Evolutionary conservation across 805 yeast species (phyloP).

Genomic region (Candida montana): DNA sequence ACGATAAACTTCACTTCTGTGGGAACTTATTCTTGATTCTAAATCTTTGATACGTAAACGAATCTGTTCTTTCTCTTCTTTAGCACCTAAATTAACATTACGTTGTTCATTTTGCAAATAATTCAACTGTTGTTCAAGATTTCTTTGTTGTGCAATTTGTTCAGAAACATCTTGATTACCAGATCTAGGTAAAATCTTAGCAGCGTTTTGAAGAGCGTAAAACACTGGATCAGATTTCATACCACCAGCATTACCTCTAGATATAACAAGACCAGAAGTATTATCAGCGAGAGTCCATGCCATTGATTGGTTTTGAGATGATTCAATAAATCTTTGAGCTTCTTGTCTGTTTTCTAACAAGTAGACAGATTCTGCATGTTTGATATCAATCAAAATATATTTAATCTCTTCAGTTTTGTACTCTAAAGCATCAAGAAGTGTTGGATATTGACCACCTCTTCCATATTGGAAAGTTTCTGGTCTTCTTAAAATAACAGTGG

Average conservation of each 20-base stretch:
- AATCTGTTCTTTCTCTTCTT: constrained; percentile 15
- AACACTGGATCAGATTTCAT: constrained; percentile 49
- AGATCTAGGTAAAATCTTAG: constrained; percentile 11
- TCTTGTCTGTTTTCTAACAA: constrained; percentile 45
- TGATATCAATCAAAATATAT: constrained; percentile 59
- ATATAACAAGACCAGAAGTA: constrained; percentile 40
- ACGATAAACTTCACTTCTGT: constrained; percentile 27
- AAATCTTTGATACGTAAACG: neutral
- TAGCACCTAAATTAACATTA: constrained; percentile 9
- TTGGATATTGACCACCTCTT: constrained; percentile 37
- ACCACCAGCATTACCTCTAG: constrained; percentile 36
- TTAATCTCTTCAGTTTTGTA: constrained; percentile 50
- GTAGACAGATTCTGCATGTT: constrained; percentile 52
- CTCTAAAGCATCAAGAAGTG: constrained; percentile 57
- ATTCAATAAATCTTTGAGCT: constrained; percentile 42
- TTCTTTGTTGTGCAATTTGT: constrained; percentile 13
- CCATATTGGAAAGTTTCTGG: constrained; percentile 55
- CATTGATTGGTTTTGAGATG: constrained; percentile 34
- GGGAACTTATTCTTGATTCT: neutral
- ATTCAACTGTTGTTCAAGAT: neutral
- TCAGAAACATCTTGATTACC: constrained; percentile 14
- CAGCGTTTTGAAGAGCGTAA: constrained; percentile 25
- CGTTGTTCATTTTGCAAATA: neutral
- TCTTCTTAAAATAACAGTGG: constrained; percentile 44
- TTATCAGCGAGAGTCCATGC: constrained; percentile 39